Evolutionary conservation across 2,329 filamentous ascomycete species (phyloP), one percentile per base, ranked within the genome.

Genomic region (Cadophora luteo-olivacea): DNA sequence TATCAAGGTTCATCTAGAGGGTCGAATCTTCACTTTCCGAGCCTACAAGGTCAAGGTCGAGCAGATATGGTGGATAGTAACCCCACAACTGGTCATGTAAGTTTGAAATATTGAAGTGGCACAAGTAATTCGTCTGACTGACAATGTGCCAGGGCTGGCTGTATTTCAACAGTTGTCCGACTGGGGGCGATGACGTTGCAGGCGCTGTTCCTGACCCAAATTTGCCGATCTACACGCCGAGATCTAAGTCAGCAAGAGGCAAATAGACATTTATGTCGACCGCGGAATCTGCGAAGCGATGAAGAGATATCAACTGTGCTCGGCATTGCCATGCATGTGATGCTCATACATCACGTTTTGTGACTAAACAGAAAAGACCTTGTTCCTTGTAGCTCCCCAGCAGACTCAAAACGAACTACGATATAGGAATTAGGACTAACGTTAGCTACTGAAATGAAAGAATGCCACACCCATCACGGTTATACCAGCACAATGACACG

Each of bases 1-100:
- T 57, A 61, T 24, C n/a, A 33, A 24, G 57, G 57, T 22, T 24
- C n/a, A 24, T 29, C 29, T n/a, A 32, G n/a, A 24, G 57, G 57
- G 5, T 3, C 29, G 25, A 36, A 41, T 41, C n/a, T 36, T 22
- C 33, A 61, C 33, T 61, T 36, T n/a, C 57, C 57, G 11, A 41
- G 33, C 57, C n/a, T 36, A 12, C 25, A 41, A 14, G 57, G 57
- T 24, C 22, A 36, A 8, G 57, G 57, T 24, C 29, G 29, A 36
- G 57, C 57, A n/a, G 57, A 61, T 41, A 61, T 61, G 29, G 24
- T 55, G 14, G 24, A 33, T 4, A n/a, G 29, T 14, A 55, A 55
- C 32, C 52, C 52, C 3, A 55, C 32, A 29, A 55, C 52, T 48
- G 45, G 16, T 6, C 19, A 48, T 48, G 45, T 48, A 22, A 48